Evolutionary conservation across 208 protist species (phyloP), one percentile per base, ranked within the genome.

Genomic region (Leishmania aethiopica): DNA sequence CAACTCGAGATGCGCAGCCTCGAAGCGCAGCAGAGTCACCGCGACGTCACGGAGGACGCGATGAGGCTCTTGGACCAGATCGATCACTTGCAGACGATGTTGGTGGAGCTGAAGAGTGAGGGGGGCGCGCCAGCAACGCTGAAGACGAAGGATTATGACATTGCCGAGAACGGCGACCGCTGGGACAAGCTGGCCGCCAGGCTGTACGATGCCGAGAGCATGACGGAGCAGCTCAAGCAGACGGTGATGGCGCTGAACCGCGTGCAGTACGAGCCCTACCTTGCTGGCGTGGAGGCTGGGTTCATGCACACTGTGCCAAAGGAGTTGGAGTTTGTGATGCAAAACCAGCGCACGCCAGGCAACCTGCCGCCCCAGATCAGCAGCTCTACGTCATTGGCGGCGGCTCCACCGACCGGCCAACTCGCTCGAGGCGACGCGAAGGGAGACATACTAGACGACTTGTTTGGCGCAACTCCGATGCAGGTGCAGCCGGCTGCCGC

Each of bases 261-360:
- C 42, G 84, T 97, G 25, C 94, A 97, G 84, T 96, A 93, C 86
- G 91, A 92, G 64, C 94, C 94, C 5, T 97, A 97, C 84, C 92
- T 86, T 5, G 91, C 94, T 6, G 94, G 92, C 49, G 82, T 89
- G 45, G 94, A 97, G 80, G 87, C 88, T 2, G 91, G 90, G 71
- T 90, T 92, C 82, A 86, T 91, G 85, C 89, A 95, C 79, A 88
- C 90, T 25, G 88, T 93, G 57, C 94, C 94, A 6, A 94, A 91
- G 78, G 88, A 95, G 83, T 86, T 97, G n/a, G 79, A 83, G 32
- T 97, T 97, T 85, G 84, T 97, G 28, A 78, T 76, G 51, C 84
- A 96, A 71, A 97, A 97, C 80, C 90, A 91, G 83, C 81, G 90
- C 77, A 90, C 85, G 35, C 84, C 89, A 25, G 69, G 72, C 40